phyloP scores from a whole-genome alignment of 139 green algal genomes.

The Yamagishiella unicocca region DNA sequence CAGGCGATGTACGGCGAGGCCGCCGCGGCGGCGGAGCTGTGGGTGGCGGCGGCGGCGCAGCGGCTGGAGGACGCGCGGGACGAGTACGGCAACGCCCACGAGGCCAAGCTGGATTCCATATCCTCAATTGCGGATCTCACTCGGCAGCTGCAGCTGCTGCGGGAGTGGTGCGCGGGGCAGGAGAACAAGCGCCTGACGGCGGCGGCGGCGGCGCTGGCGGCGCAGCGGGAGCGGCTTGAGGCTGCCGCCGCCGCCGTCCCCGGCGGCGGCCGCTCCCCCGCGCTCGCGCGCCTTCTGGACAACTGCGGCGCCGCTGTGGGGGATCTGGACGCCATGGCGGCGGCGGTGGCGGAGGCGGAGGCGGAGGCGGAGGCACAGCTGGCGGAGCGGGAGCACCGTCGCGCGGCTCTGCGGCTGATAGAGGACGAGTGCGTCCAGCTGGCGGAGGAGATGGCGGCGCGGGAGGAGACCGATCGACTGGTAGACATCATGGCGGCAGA shows the following conservation, averaged over 20 bases:
- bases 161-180: background rate
- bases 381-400: slow-evolving; percentile 23
- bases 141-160: slow-evolving; percentile 1
- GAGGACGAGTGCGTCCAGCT: slow-evolving; percentile 41
- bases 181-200: slow-evolving; percentile 6
- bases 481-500: slow-evolving; percentile 30
- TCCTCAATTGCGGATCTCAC: background rate
- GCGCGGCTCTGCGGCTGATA: slow-evolving; percentile 34
- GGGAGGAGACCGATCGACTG: slow-evolving; percentile 42
- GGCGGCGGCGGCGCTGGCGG: background rate
- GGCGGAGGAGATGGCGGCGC: slow-evolving; percentile 38
- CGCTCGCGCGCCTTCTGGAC: background rate
- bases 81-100: background rate
- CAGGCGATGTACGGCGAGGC: slow-evolving; percentile 16
- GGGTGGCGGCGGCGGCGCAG: background rate
- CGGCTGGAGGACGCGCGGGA: background rate
- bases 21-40: background rate
- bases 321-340: background rate
- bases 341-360: background rate
- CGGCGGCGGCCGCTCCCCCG: background rate
- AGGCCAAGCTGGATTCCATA: background rate
- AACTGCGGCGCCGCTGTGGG: background rate
- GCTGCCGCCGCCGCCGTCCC: background rate
- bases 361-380: background rate
- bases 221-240: background rate